Base-by-base conservation (phyloP, 805 yeast genomes). In the Candida peoriensis region DNA sequence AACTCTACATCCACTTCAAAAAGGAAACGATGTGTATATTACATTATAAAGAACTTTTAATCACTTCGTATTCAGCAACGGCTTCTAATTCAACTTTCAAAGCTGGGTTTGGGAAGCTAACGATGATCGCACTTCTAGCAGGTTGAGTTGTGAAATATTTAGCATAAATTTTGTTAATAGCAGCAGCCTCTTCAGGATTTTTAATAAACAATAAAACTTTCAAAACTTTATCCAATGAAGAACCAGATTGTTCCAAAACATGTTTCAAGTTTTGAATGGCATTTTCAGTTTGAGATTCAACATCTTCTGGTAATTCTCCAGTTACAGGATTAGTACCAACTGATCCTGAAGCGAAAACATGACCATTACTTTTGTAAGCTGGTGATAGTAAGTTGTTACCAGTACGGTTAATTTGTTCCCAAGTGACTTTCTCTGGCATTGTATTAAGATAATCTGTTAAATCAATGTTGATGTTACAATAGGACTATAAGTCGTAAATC, bases 61-160 rank as follows among this genome's bases (percentile, higher is more conserved):
- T 24, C 13, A 36, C 41, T 28, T 36, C 36, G 33, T 42, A 52
- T 30, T 48, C 55, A 22, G 74, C 74, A 48, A 73, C 57, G 33
- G 68, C 66, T 47, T 74, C 79, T 36, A 74, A 48, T 48, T 75
- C 81, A 30, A 75, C 70, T 44, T 70, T 64, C 34, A 74, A 42
- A n/a, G 57, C 47, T 9, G 68, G 61, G 49, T 72, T 66, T 48
- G 76, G 75, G 58, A 74, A 74, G 7, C 58, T 66, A 22, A 69
- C 77, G 34, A 70, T 60, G 24, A 74, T 60, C 49, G 76, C 70
- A 30, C 72, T 64, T 60, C 81, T 65, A 7, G 76, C 75, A 14
- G 81, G 81, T 42, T 62, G 60, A 29, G 61, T 57, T 3, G 65
- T 62, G 58, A 75, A 69, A 48, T 63, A 59, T 42, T 66, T 60